Percentiles rank a stretch among this genome's conserved stretches.
Evolutionary conservation across 1,139 yeast species (phyloP).

Genomic region (Candida sanyaensis): DNA sequence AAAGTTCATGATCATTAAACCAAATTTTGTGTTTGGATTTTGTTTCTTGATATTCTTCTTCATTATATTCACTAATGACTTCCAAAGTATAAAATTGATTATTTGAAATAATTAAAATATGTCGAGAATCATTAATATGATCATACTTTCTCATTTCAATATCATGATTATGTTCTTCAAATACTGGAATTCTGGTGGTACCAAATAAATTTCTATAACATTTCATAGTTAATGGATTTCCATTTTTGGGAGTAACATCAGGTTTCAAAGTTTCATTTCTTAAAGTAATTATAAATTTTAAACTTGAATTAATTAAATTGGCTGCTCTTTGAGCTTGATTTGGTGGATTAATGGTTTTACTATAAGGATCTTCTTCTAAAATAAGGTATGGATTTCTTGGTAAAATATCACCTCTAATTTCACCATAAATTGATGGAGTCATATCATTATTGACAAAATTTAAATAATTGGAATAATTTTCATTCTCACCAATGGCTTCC

Average conservation of each 20-base stretch:
- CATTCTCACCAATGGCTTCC: constrained; percentile 41
- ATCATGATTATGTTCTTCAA: constrained; percentile 23
- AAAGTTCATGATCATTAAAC: constrained; percentile 60
- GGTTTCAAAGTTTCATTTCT: constrained; percentile 55
- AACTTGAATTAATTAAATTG: constrained; percentile 61
- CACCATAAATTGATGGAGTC: constrained; percentile 67
- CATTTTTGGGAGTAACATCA: constrained; percentile 54
- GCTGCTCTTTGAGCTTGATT: constrained; percentile 70
- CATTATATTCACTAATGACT: constrained; percentile 47
- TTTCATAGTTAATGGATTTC: constrained; percentile 61
- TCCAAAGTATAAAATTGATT: constrained; percentile 65
- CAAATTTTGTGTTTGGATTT: constrained; percentile 30
- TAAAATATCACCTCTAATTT: constrained; percentile 61
- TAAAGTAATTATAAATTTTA: constrained; percentile 63
- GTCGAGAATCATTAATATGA: constrained; percentile 37
- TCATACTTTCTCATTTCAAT: constrained; percentile 31
- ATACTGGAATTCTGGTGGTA: constrained; percentile 61
- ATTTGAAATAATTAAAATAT: constrained; percentile 58
- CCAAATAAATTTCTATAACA: constrained; percentile 70
- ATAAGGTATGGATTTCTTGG: constrained; percentile 78
- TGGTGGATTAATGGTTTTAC: constrained; percentile 57
- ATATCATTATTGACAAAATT: constrained; percentile 60
- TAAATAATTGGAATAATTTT: constrained; percentile 51
- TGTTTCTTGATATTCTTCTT: constrained; percentile 29
- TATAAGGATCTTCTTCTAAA: constrained; percentile 70